Evolutionary conservation across 257 asterid genomes (phyloP), one percentile per base, ranked within the genome.

Genomic region (Salvia miltiorrhiza): DNA sequence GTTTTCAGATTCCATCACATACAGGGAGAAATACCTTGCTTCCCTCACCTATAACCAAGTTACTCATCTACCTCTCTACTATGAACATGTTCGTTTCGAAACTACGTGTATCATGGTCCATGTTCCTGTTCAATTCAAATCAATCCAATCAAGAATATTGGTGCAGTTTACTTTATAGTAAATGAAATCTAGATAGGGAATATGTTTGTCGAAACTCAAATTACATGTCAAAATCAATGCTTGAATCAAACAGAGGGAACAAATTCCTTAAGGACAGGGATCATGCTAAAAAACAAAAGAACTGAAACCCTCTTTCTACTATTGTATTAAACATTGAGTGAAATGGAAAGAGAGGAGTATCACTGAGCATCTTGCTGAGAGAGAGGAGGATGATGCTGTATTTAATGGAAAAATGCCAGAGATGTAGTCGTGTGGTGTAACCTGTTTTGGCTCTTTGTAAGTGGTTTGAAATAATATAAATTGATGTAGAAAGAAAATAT

Each of bases 1-100:
- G 99, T 80, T 66, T 69, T 70, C 71, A 53, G 26, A 59, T 44
- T 55, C 67, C 66, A 63, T 71, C 47, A 5, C 50, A 41, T 43
- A 21, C 45, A 43, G 30, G 63, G 71, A 70, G 65, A 44, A 55
- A 47, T 43, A 4, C 44, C 33, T 65, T 59, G 43, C 63, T 40
- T n/a, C 30, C 24, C 8, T 62, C 19, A 23, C 19, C 53, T 50
- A 50, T 62, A 21, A 19, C 47, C 41, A 11, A 60, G 49, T n/a
- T 56, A 30, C 24, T 20, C 19, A 60, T 60, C 19, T 58, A 3
- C 8, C 45, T 16, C 2, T 35, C 16, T 61, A 20, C 35, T 61
- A 20, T 37, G n/a, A 35, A 37, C 19, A 21, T 21, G 16, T n/a
- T 41, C 11, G 40, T 40, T 23, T 62, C 40, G 7, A 1, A 26